phyloP scores from a whole-genome alignment of 1,139 yeast genomes.

The Yamadazyma songkhlaensis region DNA sequence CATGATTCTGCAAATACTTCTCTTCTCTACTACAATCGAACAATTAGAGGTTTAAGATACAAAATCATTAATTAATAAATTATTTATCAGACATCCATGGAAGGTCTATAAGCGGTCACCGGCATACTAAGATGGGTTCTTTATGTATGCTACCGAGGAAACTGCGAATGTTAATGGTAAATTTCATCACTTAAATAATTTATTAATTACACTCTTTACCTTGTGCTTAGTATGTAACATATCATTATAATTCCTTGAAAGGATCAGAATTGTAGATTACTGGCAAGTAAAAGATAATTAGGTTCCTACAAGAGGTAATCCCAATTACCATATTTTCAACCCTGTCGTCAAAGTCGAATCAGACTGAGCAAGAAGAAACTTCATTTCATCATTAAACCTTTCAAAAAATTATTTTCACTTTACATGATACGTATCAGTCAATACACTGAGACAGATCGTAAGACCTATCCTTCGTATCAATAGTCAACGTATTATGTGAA shows the following conservation, averaged over 20 bases:
- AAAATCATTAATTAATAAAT: slow-evolving; percentile 1
- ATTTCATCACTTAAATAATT: slow-evolving; percentile 63
- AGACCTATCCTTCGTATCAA: not conserved
- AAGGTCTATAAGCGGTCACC: slow-evolving; percentile 76
- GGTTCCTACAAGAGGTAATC: slow-evolving; percentile 19
- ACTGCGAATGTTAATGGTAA: slow-evolving; percentile 83
- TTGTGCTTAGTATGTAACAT: slow-evolving; percentile 19
- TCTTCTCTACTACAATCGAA: not conserved
- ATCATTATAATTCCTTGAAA: slow-evolving; percentile 5
- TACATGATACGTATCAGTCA: too few relatives aligned
- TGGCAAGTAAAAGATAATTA: slow-evolving; percentile 72
- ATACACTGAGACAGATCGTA: not conserved
- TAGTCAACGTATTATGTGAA: not conserved
- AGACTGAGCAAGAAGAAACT: slow-evolving; percentile 79
- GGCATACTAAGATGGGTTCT: slow-evolving; percentile 80
- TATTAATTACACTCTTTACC: slow-evolving; percentile 12
- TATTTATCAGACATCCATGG: slow-evolving; percentile 64
- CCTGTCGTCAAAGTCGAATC: slow-evolving; percentile 88
- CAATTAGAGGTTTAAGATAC: not conserved
- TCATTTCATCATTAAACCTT: slow-evolving; percentile 47
- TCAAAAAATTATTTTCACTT: not conserved
- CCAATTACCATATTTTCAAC: slow-evolving; percentile 55
- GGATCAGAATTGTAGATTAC: slow-evolving; percentile 74
- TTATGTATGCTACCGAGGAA: slow-evolving; percentile 85
- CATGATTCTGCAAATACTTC: too few relatives aligned